These are phyloP conservation scores for Ophiorrhiza pumila DNA, from an alignment of 257 asterid genomes.

Conservation along the genomic window DNA sequence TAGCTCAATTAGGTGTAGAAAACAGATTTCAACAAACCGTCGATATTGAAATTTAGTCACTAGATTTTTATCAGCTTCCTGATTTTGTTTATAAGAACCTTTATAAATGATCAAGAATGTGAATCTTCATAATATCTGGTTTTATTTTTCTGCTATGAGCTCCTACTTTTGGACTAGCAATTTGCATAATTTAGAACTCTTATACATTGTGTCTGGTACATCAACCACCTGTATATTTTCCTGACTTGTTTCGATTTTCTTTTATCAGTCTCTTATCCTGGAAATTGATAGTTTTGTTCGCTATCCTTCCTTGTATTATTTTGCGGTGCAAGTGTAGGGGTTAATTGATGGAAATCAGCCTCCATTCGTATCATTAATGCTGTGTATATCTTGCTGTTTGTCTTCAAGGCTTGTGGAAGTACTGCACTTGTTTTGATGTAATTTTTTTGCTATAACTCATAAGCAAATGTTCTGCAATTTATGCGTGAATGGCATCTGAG, in stretches of 20 bases:
- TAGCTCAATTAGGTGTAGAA: conserved; percentile 4
- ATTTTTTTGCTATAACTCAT: neutral
- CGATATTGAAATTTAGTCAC: neutral
- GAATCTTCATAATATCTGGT: neutral
- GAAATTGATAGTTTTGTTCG: neutral
- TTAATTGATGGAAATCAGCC: too few species aligned
- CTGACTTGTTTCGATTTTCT: neutral
- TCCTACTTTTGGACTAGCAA: neutral
- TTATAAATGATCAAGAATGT: neutral
- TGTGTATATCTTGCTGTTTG: neutral
- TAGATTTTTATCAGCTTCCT: neutral
- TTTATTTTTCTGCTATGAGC: neutral
- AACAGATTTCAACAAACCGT: neutral
- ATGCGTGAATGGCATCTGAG: neutral
- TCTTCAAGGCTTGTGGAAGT: neutral
- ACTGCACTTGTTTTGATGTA: too few species aligned
- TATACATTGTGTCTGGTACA: neutral
- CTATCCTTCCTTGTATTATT: neutral
- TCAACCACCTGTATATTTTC: neutral
- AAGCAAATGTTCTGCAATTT: neutral
- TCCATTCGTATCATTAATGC: too few species aligned
- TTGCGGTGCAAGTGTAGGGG: neutral
- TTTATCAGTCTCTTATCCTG: neutral
- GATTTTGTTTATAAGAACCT: neutral
- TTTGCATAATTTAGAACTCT: neutral